A percentile compares a stretch with the other conserved stretches of the same genome.
phyloP scores from a whole-genome alignment of 305 asterid species.

The Solanum hybrid region DNA sequence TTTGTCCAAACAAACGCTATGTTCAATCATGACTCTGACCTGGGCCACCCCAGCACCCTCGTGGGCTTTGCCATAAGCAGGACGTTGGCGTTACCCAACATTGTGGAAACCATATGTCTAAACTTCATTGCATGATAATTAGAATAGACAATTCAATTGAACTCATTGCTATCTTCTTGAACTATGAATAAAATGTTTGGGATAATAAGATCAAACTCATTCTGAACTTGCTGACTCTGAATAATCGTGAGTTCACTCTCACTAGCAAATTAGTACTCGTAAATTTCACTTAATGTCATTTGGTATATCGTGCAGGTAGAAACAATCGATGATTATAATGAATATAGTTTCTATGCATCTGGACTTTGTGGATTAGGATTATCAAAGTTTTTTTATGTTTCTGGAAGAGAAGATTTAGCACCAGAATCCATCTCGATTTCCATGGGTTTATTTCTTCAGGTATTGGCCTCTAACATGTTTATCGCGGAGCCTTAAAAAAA shows the following conservation, averaged over 20 bases:
- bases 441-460: slow-evolving; percentile 97
- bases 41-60: not conserved
- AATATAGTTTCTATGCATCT: slow-evolving; percentile 93
- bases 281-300: not conserved
- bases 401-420: slow-evolving; percentile 74
- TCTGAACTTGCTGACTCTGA: not conserved
- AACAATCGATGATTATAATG: slow-evolving; percentile 79
- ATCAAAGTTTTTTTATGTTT: slow-evolving; percentile 88
- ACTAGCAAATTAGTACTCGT: not conserved
- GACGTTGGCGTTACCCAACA: not conserved
- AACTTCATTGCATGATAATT: not conserved
- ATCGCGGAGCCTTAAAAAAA: not conserved
- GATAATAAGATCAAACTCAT: not conserved
- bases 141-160: not conserved
- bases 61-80: not conserved
- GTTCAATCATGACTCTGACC: not conserved
- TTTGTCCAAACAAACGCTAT: too few relatives aligned
- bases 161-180: not conserved
- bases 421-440: slow-evolving; percentile 67
- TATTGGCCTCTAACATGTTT: slow-evolving; percentile 17
- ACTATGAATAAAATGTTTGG: not conserved
- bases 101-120: not conserved
- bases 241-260: not conserved
- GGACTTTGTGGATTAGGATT: slow-evolving; percentile 95
- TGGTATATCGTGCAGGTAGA: slow-evolving; percentile 44